Evolutionary conservation across 106 monocot genomes (phyloP), one percentile per base, ranked within the genome.

Genomic region (Vanilla planifolia): DNA sequence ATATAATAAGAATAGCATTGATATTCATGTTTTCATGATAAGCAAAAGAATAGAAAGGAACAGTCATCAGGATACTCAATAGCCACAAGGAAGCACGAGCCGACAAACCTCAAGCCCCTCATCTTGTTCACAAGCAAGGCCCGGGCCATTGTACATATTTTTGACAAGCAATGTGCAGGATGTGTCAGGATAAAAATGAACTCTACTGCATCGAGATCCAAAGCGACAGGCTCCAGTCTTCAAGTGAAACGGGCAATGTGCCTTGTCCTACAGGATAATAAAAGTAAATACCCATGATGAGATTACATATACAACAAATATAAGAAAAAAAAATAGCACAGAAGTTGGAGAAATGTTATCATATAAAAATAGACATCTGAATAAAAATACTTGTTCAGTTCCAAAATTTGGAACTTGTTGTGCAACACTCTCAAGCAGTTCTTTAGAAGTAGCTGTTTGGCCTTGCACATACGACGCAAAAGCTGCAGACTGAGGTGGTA

Each of bases 71-170:
- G 93, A 94, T 94, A 94, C 89, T 40, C 56, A 70, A 43, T 60
- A 75, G 76, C 65, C 62, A 77, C 70, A 70, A 67, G 45, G 75
- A 66, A 80, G 59, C 68, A 66, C 66, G 51, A 65, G 69, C 63
- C 77, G 71, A 98, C 96, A 79, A 79, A 98, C 96, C 96, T 98
- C 96, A 81, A 98, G 96, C 64, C 84, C 96, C 71, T 98, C 96
- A 78, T 91, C 96, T 71, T 84, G 96, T 50, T 98, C 96, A 84
- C 80, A 98, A 64, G 72, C 65, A 75, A 98, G 87, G 27, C 96
- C 96, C 50, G 96, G 96, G 15, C 91, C 96, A 55, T 55, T 81
- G 55, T 98, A 98, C 96, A 98, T 98, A 65, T 88, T 91, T 69
- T 77, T 91, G 14, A 98, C 79, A n/a, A 98, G 84, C 68, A 98